Conservation (phyloP, 164 flowering plant species). For the Berberis thunbergii region DNA sequence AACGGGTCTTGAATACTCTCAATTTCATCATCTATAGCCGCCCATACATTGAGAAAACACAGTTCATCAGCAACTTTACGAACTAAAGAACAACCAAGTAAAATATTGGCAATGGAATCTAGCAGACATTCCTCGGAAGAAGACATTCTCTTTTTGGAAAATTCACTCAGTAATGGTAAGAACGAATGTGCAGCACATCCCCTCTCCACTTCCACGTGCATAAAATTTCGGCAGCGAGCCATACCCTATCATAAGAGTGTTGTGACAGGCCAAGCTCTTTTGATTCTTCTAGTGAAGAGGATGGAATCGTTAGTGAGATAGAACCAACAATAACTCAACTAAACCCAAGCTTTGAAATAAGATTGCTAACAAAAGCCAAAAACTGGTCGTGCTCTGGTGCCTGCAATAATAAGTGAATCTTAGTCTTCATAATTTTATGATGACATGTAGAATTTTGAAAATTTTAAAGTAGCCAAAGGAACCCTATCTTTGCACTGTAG, state of each 20-base stretch:
- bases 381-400: constrained; percentile 26
- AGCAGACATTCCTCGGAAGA: constrained; percentile 24
- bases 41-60: constrained; percentile 29
- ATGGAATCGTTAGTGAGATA: constrained; percentile 9
- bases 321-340: constrained; percentile 42
- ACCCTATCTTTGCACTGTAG: no score
- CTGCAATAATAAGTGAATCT: constrained; percentile 26
- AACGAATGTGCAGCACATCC: constrained; percentile 62
- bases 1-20: constrained; percentile 60
- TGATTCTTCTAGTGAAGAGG: constrained; percentile 19
- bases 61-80: constrained; percentile 31
- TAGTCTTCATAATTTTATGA: no score
- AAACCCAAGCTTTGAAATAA: constrained; percentile 53
- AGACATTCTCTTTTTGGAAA: constrained; percentile 26
- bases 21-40: constrained; percentile 35
- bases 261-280: constrained; percentile 9
- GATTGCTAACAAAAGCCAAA: constrained; percentile 53
- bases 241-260: constrained; percentile 37
- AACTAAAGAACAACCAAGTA: constrained; percentile 77
- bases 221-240: constrained; percentile 89
- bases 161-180: constrained; percentile 45
- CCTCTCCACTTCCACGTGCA: constrained; percentile 93
- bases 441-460: no score
- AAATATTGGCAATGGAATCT: constrained; percentile 45
- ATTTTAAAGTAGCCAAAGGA: no score